These are phyloP conservation scores for Fusarium irregulare DNA, from an alignment of 2,329 filamentous ascomycete species.

Conservation along the genomic window DNA sequence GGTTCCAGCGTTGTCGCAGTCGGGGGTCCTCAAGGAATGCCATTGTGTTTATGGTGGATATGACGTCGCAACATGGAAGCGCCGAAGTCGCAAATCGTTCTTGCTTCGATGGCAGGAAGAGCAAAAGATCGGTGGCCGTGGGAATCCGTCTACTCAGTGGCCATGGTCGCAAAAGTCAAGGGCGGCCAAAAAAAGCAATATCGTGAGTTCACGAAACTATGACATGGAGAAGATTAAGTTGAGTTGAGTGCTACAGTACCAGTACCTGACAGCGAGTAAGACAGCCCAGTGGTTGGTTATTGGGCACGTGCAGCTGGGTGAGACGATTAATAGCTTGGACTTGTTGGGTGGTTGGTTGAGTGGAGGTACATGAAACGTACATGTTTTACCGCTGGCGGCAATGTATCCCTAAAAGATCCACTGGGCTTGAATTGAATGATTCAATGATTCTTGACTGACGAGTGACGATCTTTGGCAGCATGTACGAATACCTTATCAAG, in stretches of 20 bases:
- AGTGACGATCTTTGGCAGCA: constrained; percentile 3
- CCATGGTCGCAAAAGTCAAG: constrained; percentile 32
- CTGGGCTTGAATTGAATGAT: constrained; percentile 21
- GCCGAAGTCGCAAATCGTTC: constrained; percentile 6
- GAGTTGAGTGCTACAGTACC: constrained; percentile 27
- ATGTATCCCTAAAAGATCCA: constrained; percentile 33
- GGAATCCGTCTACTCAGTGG: constrained; percentile 11
- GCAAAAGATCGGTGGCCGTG: not conserved
- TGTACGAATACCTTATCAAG: not conserved
- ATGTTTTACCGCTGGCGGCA: constrained; percentile 11
- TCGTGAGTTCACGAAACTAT: constrained; percentile 25
- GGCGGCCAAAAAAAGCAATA: constrained; percentile 19
- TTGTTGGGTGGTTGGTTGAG: constrained; percentile 45
- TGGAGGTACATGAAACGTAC: constrained; percentile 33
- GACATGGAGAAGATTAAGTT: constrained; percentile 32
- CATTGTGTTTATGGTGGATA: constrained; percentile 56
- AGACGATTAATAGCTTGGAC: constrained; percentile 35
- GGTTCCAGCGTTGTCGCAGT: constrained; percentile 92
- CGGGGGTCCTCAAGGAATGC: constrained; percentile 82
- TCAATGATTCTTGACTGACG: constrained; percentile 18
- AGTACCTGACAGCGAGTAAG: constrained; percentile 10
- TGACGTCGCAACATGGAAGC: constrained; percentile 46
- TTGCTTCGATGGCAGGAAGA: not conserved
- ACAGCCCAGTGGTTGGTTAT: constrained; percentile 18
- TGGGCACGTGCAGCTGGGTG: constrained; percentile 45